Conservation (phyloP, 2,329 filamentous ascomycete genomes). For the Magnaporthales sp. region DNA sequence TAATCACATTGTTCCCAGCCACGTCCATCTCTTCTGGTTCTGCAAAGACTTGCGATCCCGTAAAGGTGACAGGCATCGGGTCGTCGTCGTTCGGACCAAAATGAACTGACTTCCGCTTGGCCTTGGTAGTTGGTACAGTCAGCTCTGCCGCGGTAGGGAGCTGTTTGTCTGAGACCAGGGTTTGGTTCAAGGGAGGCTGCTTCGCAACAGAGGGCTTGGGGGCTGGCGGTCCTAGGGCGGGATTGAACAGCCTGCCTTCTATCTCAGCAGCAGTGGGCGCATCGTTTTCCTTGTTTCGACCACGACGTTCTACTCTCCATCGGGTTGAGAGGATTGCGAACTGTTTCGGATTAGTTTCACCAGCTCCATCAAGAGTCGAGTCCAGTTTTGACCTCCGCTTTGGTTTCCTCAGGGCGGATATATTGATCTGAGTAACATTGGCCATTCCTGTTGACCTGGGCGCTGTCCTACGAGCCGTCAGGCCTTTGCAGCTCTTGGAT, state of each 20-base stretch:
- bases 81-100: conserved; percentile 15
- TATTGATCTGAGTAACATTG: not conserved
- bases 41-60: not conserved
- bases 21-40: not conserved
- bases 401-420: not conserved
- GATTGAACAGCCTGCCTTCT: not conserved
- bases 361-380: not conserved
- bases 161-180: not conserved
- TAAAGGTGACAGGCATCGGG: not conserved
- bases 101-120: conserved; percentile 26
- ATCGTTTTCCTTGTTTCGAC: conserved; percentile 3
- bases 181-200: not conserved
- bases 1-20: not conserved
- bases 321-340: not conserved
- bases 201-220: not conserved
- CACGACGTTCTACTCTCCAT: not conserved
- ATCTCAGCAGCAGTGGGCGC: not conserved
- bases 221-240: not conserved
- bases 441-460: not conserved
- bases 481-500: not conserved
- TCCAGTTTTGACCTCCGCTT: not conserved
- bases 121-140: not conserved
- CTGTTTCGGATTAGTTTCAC: conserved; percentile 17
- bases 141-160: not conserved
- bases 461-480: not conserved